Base-by-base conservation (phyloP, 2,329 filamentous ascomycete species). In the Didymella sp. region DNA sequence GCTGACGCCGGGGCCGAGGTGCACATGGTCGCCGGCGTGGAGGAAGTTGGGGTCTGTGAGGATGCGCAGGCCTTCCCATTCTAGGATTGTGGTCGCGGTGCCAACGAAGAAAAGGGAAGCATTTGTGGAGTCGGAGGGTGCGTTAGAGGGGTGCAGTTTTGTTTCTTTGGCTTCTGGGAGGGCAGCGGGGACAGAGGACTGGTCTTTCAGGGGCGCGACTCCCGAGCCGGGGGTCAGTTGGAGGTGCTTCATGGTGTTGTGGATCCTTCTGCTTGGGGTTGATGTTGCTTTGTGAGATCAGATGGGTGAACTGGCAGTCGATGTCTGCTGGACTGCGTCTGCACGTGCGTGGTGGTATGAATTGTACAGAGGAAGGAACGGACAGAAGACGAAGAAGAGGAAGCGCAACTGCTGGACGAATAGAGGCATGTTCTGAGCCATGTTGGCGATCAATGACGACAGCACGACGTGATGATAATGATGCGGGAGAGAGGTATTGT, bases 1-100 rank as follows among this genome's bases (percentile, higher is more conserved):
- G 2, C 79, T 83, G 2, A 89, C 85, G 1, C 86, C 86, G 0
- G 87, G 86, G 0, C 86, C 87, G 1, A 89, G 80, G 68, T 89
- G 86, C 8, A 89, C 85, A 63, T 89, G 84, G 64, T 88, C 85
- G 28, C 86, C 86, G 1, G 82, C 81, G 64, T 88, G 87, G 0
- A 89, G 79, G 73, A 89, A 89, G 60, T 73, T 72, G 11, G 70
- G 71, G 55, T 79, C 83, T 0, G 84, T 86, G 45, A 86, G 78
- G 58, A 86, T 77, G 27, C 82, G 79, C 43, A 84, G 70, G 40
- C 79, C 80, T 58, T 78, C 71, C 81, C 81, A 86, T 69, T 84
- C 79, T 38, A 85, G 72, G 35, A 86, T 76, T 0, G 82, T 85
- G 2, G 84, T 85, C 5, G 84, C 84, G 4, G 80, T 86, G 17